Evolutionary conservation across 2,329 filamentous ascomycete genomes (phyloP).

Genomic region (Daldinia sp.): DNA sequence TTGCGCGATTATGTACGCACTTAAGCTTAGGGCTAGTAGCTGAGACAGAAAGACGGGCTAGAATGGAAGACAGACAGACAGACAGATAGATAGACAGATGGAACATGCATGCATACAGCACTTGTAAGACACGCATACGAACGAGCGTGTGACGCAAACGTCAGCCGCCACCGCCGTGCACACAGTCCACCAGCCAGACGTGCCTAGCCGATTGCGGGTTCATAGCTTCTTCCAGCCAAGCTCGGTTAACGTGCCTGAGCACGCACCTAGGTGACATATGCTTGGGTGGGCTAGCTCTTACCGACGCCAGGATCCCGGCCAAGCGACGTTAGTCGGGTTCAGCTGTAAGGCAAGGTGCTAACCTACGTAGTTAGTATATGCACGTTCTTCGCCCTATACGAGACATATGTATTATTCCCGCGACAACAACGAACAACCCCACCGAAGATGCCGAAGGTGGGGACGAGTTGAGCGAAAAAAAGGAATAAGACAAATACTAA

Average conservation of each 20-base stretch:
- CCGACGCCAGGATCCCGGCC: background rate
- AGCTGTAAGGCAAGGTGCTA: too few relatives aligned
- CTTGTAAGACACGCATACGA: conserved; percentile 14
- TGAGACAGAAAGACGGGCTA: background rate
- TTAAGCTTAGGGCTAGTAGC: conserved; percentile 2
- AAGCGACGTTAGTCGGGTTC: background rate
- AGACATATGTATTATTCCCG: background rate
- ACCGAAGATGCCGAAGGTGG: background rate
- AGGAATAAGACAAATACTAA: background rate
- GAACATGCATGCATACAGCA: too few relatives aligned
- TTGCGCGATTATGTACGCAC: conserved; percentile 10
- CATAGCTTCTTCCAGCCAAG: background rate
- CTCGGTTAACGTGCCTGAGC: background rate
- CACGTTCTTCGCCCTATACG: background rate
- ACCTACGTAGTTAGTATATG: too few relatives aligned
- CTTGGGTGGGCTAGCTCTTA: background rate
- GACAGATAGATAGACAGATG: too few relatives aligned
- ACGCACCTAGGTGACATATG: background rate
- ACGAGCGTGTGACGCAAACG: conserved; percentile 25
- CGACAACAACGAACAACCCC: background rate
- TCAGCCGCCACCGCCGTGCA: conserved; percentile 26
- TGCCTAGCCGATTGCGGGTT: background rate
- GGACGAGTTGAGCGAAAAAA: background rate
- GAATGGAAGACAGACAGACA: background rate
- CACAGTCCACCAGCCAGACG: background rate